phyloP scores from a whole-genome alignment of 176 grass and related monocot genomes.

The Eragrostis curvula region DNA sequence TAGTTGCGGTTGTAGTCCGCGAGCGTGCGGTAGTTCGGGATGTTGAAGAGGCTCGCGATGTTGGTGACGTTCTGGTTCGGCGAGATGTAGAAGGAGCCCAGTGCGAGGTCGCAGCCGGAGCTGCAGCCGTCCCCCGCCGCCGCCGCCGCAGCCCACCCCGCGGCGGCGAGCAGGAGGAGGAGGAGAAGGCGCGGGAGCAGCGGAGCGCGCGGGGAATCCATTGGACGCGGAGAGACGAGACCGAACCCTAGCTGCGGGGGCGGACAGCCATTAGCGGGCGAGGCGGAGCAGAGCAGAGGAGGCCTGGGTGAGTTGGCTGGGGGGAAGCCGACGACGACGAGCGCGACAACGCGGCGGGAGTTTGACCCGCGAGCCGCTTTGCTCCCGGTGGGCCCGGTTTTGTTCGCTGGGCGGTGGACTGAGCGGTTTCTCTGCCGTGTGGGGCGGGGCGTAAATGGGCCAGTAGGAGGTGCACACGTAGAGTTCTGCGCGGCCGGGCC shows the following conservation, averaged over 20 bases:
- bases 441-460: accelerated
- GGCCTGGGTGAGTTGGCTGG: neutral
- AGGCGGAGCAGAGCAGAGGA: neutral
- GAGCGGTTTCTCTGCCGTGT: neutral
- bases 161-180: neutral
- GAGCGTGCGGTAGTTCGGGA: neutral
- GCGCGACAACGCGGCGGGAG: conserved; percentile 32
- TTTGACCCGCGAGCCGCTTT: conserved; percentile 14
- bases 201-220: neutral
- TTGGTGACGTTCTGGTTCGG: conserved; percentile 46
- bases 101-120: conserved; percentile 41
- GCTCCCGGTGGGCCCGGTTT: neutral
- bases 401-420: neutral
- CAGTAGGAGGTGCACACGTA: neutral
- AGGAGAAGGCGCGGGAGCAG: neutral
- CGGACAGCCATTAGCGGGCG: neutral
- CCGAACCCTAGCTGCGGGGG: neutral
- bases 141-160: neutral
- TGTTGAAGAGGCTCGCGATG: conserved; percentile 48
- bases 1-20: conserved; percentile 42
- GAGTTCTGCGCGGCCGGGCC: no score
- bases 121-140: conserved; percentile 37
- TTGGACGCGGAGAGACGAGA: neutral
- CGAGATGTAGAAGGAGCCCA: conserved; percentile 58
- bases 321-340: conserved; percentile 14